Conservation (phyloP, 2,329 filamentous ascomycete species). For the Magnaporthiopsis poae region DNA sequence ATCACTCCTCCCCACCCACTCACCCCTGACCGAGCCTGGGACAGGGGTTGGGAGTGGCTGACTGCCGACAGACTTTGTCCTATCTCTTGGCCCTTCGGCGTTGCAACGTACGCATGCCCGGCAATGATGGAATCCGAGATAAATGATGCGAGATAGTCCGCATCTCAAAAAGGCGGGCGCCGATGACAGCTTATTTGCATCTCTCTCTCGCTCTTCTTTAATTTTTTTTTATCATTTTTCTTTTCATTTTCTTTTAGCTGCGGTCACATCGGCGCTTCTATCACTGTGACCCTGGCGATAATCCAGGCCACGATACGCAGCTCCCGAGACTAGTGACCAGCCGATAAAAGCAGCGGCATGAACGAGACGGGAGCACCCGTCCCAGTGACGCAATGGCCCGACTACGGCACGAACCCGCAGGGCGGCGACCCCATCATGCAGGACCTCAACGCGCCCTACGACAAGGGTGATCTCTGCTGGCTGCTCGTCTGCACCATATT, state of each 20-base stretch:
- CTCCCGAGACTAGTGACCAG: too few relatives aligned
- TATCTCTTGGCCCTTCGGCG: not conserved
- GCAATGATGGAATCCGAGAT: not conserved
- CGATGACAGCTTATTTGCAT: not conserved
- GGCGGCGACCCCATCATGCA: slow-evolving; percentile 7
- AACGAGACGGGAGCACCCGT: not conserved
- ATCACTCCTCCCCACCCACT: not conserved
- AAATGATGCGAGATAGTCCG: too few relatives aligned
- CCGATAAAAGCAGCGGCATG: not conserved
- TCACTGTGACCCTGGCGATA: too few relatives aligned
- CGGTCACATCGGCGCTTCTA: too few relatives aligned
- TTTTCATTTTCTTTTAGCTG: too few relatives aligned
- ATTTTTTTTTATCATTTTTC: too few relatives aligned
- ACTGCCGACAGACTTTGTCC: not conserved
- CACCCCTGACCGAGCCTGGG: not conserved
- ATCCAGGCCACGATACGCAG: not conserved
- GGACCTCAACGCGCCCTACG: slow-evolving; percentile 14
- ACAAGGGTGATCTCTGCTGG: slow-evolving; percentile 4
- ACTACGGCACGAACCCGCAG: not conserved
- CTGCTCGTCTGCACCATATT: slow-evolving; percentile 1
- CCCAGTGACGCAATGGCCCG: not conserved
- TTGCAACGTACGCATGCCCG: not conserved
- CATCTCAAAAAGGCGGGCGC: not conserved
- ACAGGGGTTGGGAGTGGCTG: not conserved
- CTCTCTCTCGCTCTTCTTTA: not conserved